phyloP scores from a whole-genome alignment of 2,329 filamentous ascomycete species.

The Calonectria fujianensis region DNA sequence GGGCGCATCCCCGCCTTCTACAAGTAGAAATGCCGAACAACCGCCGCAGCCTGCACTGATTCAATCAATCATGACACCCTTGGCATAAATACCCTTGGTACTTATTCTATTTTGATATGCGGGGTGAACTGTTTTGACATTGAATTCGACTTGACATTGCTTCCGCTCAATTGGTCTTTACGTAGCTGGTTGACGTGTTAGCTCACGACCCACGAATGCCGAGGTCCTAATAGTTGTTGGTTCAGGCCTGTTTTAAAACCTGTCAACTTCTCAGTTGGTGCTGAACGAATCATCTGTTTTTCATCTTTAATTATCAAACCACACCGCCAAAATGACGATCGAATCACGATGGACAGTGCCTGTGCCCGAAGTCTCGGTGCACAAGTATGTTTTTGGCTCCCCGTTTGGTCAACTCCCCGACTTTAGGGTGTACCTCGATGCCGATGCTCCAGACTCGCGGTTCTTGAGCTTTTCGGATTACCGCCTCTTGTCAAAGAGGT shows the following conservation, averaged over 20 bases:
- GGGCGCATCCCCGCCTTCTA: neutral
- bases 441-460: slow-evolving; percentile 79
- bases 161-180: neutral
- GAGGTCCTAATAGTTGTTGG: neutral
- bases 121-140: neutral
- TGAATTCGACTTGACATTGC: neutral
- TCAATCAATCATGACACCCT: neutral
- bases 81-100: slow-evolving; percentile 4
- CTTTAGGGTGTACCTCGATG: slow-evolving; percentile 74
- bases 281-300: neutral
- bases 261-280: neutral
- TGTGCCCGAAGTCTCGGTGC: slow-evolving; percentile 69
- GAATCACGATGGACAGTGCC: slow-evolving; percentile 65
- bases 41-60: neutral
- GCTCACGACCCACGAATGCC: slow-evolving; percentile 12
- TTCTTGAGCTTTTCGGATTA: slow-evolving; percentile 78
- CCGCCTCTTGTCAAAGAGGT: slow-evolving; percentile 81
- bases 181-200: neutral
- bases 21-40: slow-evolving; percentile 15
- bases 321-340: slow-evolving; percentile 63
- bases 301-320: neutral
- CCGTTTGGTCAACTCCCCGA: slow-evolving; percentile 64
- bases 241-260: neutral
- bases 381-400: slow-evolving; percentile 73
- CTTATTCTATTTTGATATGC: neutral